Conservation (phyloP, 1,139 yeast species). For the Hemisphaericaspora lyxosophila region DNA sequence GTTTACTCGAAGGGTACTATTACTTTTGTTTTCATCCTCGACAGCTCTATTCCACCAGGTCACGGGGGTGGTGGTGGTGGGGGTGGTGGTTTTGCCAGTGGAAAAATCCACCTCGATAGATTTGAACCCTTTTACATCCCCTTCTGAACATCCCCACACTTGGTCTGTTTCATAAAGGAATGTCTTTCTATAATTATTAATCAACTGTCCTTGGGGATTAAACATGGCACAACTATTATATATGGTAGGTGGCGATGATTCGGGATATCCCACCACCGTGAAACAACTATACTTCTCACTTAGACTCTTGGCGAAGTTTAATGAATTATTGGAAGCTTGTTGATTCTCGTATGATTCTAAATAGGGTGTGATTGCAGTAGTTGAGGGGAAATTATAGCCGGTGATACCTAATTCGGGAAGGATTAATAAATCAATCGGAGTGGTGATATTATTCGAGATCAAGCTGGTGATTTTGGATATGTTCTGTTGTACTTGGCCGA, state of each 20-base stretch:
- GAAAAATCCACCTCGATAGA: slow-evolving; percentile 36
- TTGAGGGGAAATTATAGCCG: slow-evolving; percentile 69
- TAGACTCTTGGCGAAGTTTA: slow-evolving; percentile 56
- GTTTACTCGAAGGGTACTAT: slow-evolving; percentile 37
- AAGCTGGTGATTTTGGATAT: slow-evolving; percentile 46
- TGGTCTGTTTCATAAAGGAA: slow-evolving; percentile 81
- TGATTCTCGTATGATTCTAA: slow-evolving; percentile 42
- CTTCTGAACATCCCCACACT: slow-evolving; percentile 76
- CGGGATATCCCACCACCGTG: slow-evolving; percentile 85
- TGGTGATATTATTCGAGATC: slow-evolving; percentile 19
- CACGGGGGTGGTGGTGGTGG: background rate
- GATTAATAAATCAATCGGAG: slow-evolving; percentile 60
- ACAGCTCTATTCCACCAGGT: background rate
- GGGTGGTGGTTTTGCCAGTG: slow-evolving; percentile 7
- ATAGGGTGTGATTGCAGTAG: slow-evolving; percentile 57
- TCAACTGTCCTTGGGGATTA: slow-evolving; percentile 54
- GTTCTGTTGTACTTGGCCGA: slow-evolving; percentile 62
- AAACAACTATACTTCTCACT: slow-evolving; percentile 57
- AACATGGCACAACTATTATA: slow-evolving; percentile 76
- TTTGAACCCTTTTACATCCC: slow-evolving; percentile 52
- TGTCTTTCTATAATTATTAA: slow-evolving; percentile 74
- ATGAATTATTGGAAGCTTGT: slow-evolving; percentile 38
- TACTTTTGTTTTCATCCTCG: slow-evolving; percentile 6
- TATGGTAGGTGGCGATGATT: slow-evolving; percentile 36
- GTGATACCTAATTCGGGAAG: slow-evolving; percentile 85